phyloP scores from a whole-genome alignment of 768 basidiomycete genomes.

The Nidularia pulvinata region DNA sequence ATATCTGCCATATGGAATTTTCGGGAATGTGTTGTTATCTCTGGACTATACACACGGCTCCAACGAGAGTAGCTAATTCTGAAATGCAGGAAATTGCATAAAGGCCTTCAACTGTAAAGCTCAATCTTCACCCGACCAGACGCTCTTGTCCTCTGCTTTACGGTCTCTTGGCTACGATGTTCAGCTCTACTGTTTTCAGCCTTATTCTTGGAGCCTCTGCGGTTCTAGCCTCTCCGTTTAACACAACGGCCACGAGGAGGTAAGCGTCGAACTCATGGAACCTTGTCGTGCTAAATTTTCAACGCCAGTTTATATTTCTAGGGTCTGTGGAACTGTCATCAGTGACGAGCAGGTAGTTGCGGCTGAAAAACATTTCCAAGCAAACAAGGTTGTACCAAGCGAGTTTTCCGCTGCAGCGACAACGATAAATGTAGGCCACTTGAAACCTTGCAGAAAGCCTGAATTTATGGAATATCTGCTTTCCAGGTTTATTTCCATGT shows the following conservation, averaged over 20 bases:
- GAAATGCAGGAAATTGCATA: neutral
- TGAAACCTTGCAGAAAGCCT: neutral
- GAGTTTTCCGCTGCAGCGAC: conserved; percentile 6
- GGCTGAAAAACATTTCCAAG: conserved; percentile 38
- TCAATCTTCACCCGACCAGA: no score
- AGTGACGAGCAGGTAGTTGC: conserved; percentile 28
- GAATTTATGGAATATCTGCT: neutral
- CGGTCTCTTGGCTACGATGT: neutral
- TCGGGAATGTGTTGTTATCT: neutral
- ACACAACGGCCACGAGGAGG: conserved; percentile 14
- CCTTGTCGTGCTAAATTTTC: neutral
- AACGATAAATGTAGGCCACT: conserved; percentile 13
- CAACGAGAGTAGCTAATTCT: neutral
- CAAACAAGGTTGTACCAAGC: conserved; percentile 28
- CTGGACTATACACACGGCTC: neutral
- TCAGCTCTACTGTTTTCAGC: conserved; percentile 13
- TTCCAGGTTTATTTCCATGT: conserved; percentile 27
- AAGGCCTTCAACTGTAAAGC: no score
- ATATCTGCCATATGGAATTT: neutral
- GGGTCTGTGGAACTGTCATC: conserved; percentile 36
- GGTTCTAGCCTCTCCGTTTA: conserved; percentile 24
- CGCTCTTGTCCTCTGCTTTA: no score
- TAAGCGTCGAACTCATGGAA: neutral
- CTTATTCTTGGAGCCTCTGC: conserved; percentile 22
- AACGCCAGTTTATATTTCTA: conserved; percentile 4